These are phyloP conservation scores for Microdochium bolleyi DNA, from an alignment of 2,329 filamentous ascomycete genomes.

Conservation along the genomic window DNA sequence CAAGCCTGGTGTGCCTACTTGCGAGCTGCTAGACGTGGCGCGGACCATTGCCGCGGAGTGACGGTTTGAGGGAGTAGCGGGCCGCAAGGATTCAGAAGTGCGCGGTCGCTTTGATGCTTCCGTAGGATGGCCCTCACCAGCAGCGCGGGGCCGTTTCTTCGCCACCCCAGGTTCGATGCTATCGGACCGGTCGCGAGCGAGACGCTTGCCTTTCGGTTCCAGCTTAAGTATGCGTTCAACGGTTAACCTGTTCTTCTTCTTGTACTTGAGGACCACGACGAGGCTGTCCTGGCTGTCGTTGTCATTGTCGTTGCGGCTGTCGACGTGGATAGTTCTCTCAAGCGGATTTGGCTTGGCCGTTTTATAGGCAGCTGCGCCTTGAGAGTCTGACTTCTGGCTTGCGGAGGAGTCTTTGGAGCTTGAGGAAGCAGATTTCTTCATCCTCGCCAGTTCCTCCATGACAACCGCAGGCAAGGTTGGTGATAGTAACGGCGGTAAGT, in stretches of 20 bases:
- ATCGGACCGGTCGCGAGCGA: constrained; percentile 24
- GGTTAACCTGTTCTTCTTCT: constrained; percentile 34
- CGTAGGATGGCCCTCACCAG: constrained; percentile 19
- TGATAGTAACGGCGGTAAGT: constrained; percentile 43
- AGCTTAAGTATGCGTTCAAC: constrained; percentile 39
- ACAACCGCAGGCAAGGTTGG: constrained; percentile 46
- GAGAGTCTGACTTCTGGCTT: constrained; percentile 16
- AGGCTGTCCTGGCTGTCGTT: constrained; percentile 21
- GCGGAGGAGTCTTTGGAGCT: constrained; percentile 13
- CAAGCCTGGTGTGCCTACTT: constrained; percentile 42
- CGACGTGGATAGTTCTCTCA: constrained; percentile 16
- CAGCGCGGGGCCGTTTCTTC: constrained; percentile 39
- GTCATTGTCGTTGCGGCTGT: constrained; percentile 21
- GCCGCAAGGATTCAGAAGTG: constrained; percentile 32
- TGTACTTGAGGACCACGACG: constrained; percentile 40
- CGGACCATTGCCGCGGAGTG: constrained; percentile 42
- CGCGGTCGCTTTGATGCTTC: constrained; percentile 33
- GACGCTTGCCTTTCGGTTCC: constrained; percentile 25
- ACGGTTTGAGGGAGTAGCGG: constrained; percentile 41
- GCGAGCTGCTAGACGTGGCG: constrained; percentile 44
- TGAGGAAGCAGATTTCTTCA: constrained; percentile 16
- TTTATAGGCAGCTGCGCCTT: constrained; percentile 14
- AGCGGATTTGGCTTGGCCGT: background rate
- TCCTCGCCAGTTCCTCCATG: constrained; percentile 34
- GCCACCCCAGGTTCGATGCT: constrained; percentile 34